Conservation (phyloP, 1,139 yeast genomes). For the Taiozyma onychis region DNA sequence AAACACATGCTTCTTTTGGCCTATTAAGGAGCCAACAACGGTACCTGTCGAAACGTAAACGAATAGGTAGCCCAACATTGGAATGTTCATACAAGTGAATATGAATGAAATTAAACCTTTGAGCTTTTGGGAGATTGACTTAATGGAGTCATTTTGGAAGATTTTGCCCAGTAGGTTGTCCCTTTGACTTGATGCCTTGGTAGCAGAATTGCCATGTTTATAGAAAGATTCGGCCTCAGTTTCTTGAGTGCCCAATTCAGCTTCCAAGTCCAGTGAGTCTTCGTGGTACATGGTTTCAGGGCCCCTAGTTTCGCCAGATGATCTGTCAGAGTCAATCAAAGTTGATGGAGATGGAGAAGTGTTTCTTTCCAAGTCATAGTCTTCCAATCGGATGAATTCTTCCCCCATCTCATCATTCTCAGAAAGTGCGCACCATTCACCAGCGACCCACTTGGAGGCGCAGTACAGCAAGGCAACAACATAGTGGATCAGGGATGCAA, state of each 20-base stretch:
- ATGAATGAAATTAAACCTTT: conserved; percentile 34
- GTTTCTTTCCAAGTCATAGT: conserved; percentile 17
- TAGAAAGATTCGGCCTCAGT: conserved; percentile 3
- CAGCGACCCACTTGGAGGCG: conserved; percentile 37
- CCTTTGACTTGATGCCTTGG: conserved; percentile 16
- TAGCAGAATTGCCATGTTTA: conserved; percentile 1
- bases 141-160: conserved; percentile 28
- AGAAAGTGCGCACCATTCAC: conserved; percentile 19
- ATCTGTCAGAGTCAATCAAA: conserved; percentile 14
- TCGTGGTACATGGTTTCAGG: conserved; percentile 6
- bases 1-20: conserved; percentile 61
- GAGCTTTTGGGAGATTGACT: conserved; percentile 29
- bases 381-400: conserved; percentile 24
- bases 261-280: conserved; percentile 5
- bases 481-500: conserved; percentile 49
- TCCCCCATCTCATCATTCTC: conserved; percentile 24
- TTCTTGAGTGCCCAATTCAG: background rate
- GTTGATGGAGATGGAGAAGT: conserved; percentile 17
- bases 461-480: conserved; percentile 42
- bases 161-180: conserved; percentile 29
- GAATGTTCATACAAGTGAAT: conserved; percentile 57
- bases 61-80: conserved; percentile 55
- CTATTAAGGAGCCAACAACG: conserved; percentile 67
- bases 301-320: conserved; percentile 6
- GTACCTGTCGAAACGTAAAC: conserved; percentile 68